A percentile compares a stretch with the other conserved stretches of the same genome.
These are phyloP conservation scores for Eucalyptus brandiana DNA, from an alignment of 345 rosid species.

Conservation along the genomic window DNA sequence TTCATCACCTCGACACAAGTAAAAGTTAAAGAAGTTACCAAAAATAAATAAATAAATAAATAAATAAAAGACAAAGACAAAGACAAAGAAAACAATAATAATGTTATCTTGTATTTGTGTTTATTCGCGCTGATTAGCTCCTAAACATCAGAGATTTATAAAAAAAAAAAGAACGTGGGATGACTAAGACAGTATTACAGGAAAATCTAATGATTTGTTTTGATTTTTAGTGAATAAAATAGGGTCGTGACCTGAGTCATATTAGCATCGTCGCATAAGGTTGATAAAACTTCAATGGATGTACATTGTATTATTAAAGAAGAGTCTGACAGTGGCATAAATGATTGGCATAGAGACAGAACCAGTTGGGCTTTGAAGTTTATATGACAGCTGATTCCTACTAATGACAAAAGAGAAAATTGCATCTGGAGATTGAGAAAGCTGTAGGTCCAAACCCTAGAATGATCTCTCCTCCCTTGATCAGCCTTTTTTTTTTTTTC, in stretches of 20 bases:
- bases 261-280: background rate
- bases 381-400: background rate
- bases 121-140: background rate
- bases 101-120: background rate
- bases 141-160: background rate
- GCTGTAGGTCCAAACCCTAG: background rate
- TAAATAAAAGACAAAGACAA: background rate
- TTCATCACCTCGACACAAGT: background rate
- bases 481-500: background rate
- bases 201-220: background rate
- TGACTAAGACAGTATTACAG: background rate
- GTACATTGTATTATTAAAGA: background rate
- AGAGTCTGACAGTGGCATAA: background rate
- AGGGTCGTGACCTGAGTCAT: background rate
- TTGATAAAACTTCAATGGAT: background rate
- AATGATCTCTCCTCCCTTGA: background rate
- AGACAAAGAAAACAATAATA: background rate
- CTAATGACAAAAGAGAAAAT: background rate
- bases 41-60: rapidly evolving
- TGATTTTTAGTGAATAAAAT: background rate
- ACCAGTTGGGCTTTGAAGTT: background rate
- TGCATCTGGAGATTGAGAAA: background rate
- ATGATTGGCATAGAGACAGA: background rate
- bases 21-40: background rate
- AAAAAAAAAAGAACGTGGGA: background rate